These are phyloP conservation scores for Fistulinella cinereoalba DNA, from an alignment of 1,284 basidiomycete species.

Conservation along the genomic window DNA sequence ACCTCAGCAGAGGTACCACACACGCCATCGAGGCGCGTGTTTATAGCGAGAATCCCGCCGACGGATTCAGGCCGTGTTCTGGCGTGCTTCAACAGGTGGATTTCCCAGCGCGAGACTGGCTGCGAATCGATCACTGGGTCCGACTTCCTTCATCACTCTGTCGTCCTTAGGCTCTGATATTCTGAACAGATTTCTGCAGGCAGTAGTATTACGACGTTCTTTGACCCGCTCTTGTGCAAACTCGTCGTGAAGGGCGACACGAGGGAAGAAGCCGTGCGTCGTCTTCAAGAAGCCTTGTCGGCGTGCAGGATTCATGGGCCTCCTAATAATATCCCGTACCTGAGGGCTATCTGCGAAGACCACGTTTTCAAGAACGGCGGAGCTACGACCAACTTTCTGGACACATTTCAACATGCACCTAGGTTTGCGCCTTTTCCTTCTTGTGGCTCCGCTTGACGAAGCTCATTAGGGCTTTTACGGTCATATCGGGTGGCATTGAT, in stretches of 20 bases:
- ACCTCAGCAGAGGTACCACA: constrained; percentile 11
- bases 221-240: constrained; percentile 59
- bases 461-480: constrained; percentile 48
- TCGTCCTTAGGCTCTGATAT: background rate
- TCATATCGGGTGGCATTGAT: constrained; percentile 57
- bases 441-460: background rate
- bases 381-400: constrained; percentile 57
- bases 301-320: constrained; percentile 46
- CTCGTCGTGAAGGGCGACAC: constrained; percentile 45
- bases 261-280: constrained; percentile 41
- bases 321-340: constrained; percentile 56
- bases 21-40: constrained; percentile 65
- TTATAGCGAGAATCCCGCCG: constrained; percentile 65
- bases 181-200: constrained; percentile 48
- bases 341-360: constrained; percentile 44
- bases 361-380: constrained; percentile 44
- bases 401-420: constrained; percentile 43
- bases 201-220: constrained; percentile 50
- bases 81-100: constrained; percentile 60
- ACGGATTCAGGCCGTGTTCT: constrained; percentile 58
- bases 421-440: constrained; percentile 30
- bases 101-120: constrained; percentile 42
- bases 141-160: background rate
- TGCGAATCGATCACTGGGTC: constrained; percentile 60
- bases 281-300: constrained; percentile 39